Percentiles rank a stretch among this genome's conserved stretches.
Evolutionary conservation across 495 filamentous ascomycete genomes (phyloP).

Genomic region (Aspergillus panamensis): DNA sequence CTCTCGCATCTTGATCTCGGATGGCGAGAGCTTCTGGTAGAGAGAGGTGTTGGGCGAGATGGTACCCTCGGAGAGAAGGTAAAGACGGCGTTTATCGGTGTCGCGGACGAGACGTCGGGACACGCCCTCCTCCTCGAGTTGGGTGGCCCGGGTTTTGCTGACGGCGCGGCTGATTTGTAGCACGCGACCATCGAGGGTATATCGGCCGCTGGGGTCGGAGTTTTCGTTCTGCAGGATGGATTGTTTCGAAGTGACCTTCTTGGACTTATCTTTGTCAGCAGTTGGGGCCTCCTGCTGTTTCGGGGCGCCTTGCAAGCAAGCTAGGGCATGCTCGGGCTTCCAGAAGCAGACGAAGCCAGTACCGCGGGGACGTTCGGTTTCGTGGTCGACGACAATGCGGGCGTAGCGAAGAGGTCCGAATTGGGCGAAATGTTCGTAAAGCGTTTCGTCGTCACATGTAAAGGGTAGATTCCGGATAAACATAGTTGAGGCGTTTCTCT

Average conservation of each 20-base stretch:
- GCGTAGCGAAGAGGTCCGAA: constrained; percentile 88
- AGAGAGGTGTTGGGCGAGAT: constrained; percentile 68
- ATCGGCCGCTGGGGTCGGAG: constrained; percentile 71
- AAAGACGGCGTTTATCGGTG: constrained; percentile 88
- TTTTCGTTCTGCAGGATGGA: constrained; percentile 82
- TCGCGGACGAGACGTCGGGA: constrained; percentile 64
- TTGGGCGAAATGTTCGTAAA: constrained; percentile 76
- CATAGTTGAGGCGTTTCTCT: constrained; percentile 66
- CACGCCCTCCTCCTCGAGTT: constrained; percentile 65
- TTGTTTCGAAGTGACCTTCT: constrained; percentile 50
- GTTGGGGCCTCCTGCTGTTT: constrained; percentile 40
- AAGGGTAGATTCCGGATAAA: constrained; percentile 97
- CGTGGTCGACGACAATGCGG: constrained; percentile 77
- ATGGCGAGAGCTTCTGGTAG: constrained; percentile 69
- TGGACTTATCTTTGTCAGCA: constrained; percentile 37
- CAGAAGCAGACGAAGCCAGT: constrained; percentile 96
- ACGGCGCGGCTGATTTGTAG: constrained; percentile 84
- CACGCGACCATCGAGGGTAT: constrained; percentile 85
- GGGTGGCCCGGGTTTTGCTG: constrained; percentile 68
- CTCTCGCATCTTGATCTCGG: constrained; percentile 84
- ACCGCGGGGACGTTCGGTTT: constrained; percentile 79
- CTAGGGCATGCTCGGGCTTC: constrained; percentile 63
- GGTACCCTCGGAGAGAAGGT: constrained; percentile 81
- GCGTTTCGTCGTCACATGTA: constrained; percentile 68
- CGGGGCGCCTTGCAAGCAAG: constrained; percentile 73